Percentiles rank a stretch among this genome's conserved stretches.
phyloP scores from a whole-genome alignment of 2,329 filamentous ascomycete genomes.

The Penicillium sp. region DNA sequence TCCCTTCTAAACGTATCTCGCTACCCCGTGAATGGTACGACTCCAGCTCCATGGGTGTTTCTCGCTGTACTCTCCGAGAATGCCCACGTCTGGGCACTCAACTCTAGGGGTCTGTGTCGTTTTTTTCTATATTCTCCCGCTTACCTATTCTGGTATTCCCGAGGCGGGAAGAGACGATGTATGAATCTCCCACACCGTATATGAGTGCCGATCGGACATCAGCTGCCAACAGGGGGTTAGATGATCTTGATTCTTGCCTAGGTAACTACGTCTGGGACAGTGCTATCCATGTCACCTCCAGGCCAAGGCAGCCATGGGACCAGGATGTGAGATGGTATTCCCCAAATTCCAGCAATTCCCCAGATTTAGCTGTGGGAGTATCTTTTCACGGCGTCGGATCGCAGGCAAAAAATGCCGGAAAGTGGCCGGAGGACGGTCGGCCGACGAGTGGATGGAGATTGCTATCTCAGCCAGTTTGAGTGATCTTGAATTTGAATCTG shows the following conservation, averaged over 20 bases:
- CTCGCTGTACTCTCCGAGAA: conserved; percentile 7
- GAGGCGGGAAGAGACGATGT: conserved; percentile 16
- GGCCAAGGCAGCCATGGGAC: background rate
- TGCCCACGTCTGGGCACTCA: background rate
- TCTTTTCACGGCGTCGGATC: background rate
- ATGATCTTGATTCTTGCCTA: background rate
- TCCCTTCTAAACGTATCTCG: background rate
- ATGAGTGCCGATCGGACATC: conserved; percentile 24
- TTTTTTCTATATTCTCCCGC: background rate
- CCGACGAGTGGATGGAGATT: conserved; percentile 6
- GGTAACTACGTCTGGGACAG: background rate
- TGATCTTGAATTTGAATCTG: conserved; percentile 1
- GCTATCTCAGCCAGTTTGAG: conserved; percentile 5
- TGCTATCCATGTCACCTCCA: background rate
- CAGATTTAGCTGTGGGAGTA: background rate
- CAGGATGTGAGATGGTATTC: background rate
- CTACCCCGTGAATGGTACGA: background rate
- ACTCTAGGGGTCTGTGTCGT: background rate
- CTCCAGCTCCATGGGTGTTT: background rate
- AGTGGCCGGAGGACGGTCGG: conserved; percentile 10
- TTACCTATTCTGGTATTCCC: conserved; percentile 24
- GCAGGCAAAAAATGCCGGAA: conserved; percentile 2
- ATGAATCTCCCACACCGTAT: conserved; percentile 14
- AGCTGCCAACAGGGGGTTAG: conserved; percentile 8
- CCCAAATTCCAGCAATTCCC: conserved; percentile 6